Evolutionary conservation across 2,329 filamentous ascomycete species (phyloP).

Genomic region (Diaporthe citrichinensis): DNA sequence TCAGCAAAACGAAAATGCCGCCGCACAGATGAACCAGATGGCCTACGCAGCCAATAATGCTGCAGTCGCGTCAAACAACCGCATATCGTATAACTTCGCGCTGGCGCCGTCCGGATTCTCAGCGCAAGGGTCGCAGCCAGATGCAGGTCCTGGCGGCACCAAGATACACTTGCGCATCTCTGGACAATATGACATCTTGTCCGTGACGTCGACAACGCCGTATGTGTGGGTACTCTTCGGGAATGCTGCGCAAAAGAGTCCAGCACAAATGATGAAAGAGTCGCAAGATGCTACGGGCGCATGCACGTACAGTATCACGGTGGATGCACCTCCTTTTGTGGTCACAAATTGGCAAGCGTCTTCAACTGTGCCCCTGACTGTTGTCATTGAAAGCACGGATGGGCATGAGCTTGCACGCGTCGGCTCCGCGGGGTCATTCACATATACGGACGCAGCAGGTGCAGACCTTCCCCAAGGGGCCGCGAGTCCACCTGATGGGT

Average conservation of each 20-base stretch:
- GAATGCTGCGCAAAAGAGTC: slow-evolving; percentile 72
- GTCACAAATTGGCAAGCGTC: slow-evolving; percentile 64
- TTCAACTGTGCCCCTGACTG: slow-evolving; percentile 67
- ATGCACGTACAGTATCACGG: slow-evolving; percentile 80
- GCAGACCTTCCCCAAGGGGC: slow-evolving; percentile 47
- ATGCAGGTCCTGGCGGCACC: slow-evolving; percentile 77
- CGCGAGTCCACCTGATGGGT: slow-evolving; percentile 55
- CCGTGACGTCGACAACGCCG: slow-evolving; percentile 67
- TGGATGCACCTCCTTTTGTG: slow-evolving; percentile 76
- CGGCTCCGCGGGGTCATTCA: slow-evolving; percentile 61
- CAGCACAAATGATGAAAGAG: slow-evolving; percentile 75
- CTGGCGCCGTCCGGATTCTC: slow-evolving; percentile 71
- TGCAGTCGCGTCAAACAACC: slow-evolving; percentile 46
- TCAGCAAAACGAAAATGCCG: slow-evolving; percentile 65
- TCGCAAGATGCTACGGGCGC: slow-evolving; percentile 69
- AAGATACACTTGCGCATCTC: slow-evolving; percentile 81
- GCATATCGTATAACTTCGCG: slow-evolving; percentile 70
- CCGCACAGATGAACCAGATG: slow-evolving; percentile 67
- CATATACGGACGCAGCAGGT: slow-evolving; percentile 51
- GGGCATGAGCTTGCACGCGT: slow-evolving; percentile 68
- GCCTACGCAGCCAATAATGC: slow-evolving; percentile 74
- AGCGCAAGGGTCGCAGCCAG: slow-evolving; percentile 76
- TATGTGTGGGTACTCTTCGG: slow-evolving; percentile 82
- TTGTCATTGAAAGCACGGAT: slow-evolving; percentile 65
- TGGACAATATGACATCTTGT: slow-evolving; percentile 79